These are phyloP conservation scores for Juncus effusus DNA, from an alignment of 176 grass and related monocot genomes.

Conservation along the genomic window DNA sequence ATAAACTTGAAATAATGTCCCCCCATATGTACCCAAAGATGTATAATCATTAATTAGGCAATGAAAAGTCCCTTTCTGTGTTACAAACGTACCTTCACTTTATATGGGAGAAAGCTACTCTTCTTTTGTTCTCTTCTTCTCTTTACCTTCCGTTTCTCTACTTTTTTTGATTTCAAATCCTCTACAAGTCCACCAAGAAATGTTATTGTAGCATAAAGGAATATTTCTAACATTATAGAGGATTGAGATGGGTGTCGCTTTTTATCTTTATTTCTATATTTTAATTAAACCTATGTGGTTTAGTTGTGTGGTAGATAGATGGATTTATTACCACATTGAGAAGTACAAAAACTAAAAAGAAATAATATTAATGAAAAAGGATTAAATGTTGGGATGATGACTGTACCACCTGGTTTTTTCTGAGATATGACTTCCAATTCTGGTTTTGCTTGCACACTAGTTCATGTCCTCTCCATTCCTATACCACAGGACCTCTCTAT, in stretches of 20 bases:
- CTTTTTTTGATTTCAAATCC: background rate
- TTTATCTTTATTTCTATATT: constrained; percentile 12
- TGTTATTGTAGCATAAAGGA: no score
- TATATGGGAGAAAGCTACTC: constrained; percentile 32
- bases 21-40: background rate
- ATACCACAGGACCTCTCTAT: no score
- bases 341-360: background rate
- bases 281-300: constrained; percentile 2
- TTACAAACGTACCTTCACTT: constrained; percentile 36
- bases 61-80: constrained; percentile 34
- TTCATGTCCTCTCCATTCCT: no score
- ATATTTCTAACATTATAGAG: background rate
- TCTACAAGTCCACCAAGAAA: constrained; percentile 1
- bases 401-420: background rate
- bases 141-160: background rate
- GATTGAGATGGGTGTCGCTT: background rate
- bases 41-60: constrained; percentile 10
- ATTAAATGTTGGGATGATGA: constrained; percentile 1
- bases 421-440: background rate
- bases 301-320: constrained; percentile 26
- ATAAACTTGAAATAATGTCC: background rate
- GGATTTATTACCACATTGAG: constrained; percentile 21
- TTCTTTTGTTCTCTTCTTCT: constrained; percentile 31
- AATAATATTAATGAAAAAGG: background rate
- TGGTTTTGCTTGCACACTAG: background rate